phyloP scores from a whole-genome alignment of 805 yeast genomes.

The Candida takata region DNA sequence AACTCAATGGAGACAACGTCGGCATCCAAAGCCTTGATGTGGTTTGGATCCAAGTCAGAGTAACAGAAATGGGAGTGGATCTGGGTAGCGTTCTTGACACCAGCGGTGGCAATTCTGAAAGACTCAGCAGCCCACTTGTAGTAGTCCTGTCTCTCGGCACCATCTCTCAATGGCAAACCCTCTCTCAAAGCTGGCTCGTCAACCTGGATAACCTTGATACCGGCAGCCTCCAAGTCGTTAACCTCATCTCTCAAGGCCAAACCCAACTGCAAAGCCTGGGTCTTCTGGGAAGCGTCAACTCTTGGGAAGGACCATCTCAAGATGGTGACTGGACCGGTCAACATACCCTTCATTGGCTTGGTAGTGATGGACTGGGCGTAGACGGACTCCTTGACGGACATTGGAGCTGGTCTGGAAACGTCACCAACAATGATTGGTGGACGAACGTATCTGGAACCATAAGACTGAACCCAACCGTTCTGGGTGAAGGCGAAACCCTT shows the following conservation, averaged over 20 bases:
- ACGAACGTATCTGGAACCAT: conserved; percentile 99
- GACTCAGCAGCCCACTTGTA: conserved; percentile 99
- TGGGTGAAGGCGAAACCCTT: conserved; percentile 97
- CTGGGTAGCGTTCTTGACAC: conserved; percentile 92
- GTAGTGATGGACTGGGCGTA: conserved; percentile 95
- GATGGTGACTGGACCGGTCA: conserved; percentile 99
- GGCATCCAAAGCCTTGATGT: conserved; percentile 98
- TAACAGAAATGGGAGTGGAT: conserved; percentile 99
- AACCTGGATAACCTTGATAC: conserved; percentile 96
- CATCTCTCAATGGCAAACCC: conserved; percentile 98
- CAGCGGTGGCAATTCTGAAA: conserved; percentile 98
- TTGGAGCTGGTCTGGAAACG: conserved; percentile 95
- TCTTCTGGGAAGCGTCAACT: conserved; percentile 89
- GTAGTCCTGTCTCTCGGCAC: conserved; percentile 94
- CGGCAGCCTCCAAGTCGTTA: conserved; percentile 95
- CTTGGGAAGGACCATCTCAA: conserved; percentile 99
- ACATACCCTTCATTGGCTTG: conserved; percentile 99
- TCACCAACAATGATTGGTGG: conserved; percentile 99
- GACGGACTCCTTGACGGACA: conserved; percentile 98
- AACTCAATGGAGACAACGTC: conserved; percentile 99
- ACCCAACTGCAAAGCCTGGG: conserved; percentile 94
- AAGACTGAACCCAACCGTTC: conserved; percentile 99
- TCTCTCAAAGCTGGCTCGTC: conserved; percentile 99
- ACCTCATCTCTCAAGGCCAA: conserved; percentile 98
- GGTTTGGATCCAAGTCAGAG: conserved; percentile 99